Conservation (phyloP, 108 stramenopile species). For the Chaetoceros muelleri region DNA sequence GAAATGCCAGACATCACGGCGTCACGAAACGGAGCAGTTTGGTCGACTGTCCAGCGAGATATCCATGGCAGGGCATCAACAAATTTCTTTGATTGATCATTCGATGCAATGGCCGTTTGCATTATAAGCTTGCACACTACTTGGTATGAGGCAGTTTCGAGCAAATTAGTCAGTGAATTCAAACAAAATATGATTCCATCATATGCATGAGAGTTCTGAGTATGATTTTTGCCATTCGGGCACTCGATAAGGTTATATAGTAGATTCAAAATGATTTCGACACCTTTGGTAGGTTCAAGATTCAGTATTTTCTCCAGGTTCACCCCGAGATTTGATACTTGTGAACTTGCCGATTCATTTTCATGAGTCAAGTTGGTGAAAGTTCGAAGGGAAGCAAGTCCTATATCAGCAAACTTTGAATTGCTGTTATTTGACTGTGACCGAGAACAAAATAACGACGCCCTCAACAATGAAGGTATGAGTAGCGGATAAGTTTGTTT, state of each 20-base stretch:
- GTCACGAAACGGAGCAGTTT: conserved; percentile 47
- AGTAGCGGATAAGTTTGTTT: conserved; percentile 9
- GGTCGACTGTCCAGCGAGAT: conserved; percentile 53
- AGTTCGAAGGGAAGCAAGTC: conserved; percentile 37
- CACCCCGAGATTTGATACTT: conserved; percentile 18
- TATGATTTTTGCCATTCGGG: too few relatives aligned
- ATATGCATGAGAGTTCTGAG: too few relatives aligned
- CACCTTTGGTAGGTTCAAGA: conserved; percentile 5
- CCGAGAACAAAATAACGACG: neutral
- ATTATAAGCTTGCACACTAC: conserved; percentile 3
- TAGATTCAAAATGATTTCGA: conserved; percentile 11
- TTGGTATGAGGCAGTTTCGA: conserved; percentile 34
- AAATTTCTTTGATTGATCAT: neutral
- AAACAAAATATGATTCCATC: conserved; percentile 58
- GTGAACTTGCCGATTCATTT: conserved; percentile 47
- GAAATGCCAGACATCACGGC: conserved; percentile 42
- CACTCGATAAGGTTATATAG: too few relatives aligned
- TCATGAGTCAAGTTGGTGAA: conserved; percentile 74
- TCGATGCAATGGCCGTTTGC: neutral
- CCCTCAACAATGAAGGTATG: conserved; percentile 4
- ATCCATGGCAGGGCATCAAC: conserved; percentile 21
- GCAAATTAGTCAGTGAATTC: conserved; percentile 65
- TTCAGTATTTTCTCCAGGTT: conserved; percentile 2
- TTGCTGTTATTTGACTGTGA: conserved; percentile 2
- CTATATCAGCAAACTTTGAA: conserved; percentile 12